Base-by-base conservation (phyloP, 148 eudicot genomes). In the Nepenthes gracilis region DNA sequence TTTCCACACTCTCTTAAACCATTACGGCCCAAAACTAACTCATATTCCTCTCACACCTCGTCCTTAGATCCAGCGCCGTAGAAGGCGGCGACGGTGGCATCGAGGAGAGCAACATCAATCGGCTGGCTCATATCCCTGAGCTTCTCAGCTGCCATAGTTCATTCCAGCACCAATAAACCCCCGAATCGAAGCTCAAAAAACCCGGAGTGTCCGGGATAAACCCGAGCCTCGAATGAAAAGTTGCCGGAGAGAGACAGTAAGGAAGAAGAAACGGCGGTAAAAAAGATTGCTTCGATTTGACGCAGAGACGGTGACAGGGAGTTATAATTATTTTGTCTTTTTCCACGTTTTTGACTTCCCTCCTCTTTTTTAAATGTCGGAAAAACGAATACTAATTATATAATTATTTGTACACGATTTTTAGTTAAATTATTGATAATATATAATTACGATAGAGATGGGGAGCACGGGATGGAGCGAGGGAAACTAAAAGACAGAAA, bases 11-110 rank as follows among this genome's bases (percentile, higher is more conserved):
- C 45, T 8, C 45, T 40, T 3, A 40, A 40, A 3, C 45, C 45
- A 40, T 40, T 1, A 4, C 8, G 8, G 4, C 6, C 4, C 45
- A 3, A 8, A 40, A 8, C 8, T 40, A 40, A 40, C 45, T 40
- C 45, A 40, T 23, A 23, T 54, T 32, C 0, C 5, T 54, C 14
- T n/a, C 58, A 36, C 33, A 90, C 97, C 97, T 90, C 92, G n/a
- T 84, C 81, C 48, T 83, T 84, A 68, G 97, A 90, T 77, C 95
- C 97, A 51, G 97, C 87, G 72, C 97, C 97, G 66, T 90, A 90
- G 72, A 90, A 90, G 43, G 95, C 95, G 15, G 84, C 72, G 52
- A 90, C 97, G 5, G 97, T 90, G 47, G 95, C 95, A 56, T 90
- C 97, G 36, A 87, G 89, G 13, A 87, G 65, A 62, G 79, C 48